phyloP scores from a whole-genome alignment of 805 yeast genomes.

The Kuraishia ogatae region DNA sequence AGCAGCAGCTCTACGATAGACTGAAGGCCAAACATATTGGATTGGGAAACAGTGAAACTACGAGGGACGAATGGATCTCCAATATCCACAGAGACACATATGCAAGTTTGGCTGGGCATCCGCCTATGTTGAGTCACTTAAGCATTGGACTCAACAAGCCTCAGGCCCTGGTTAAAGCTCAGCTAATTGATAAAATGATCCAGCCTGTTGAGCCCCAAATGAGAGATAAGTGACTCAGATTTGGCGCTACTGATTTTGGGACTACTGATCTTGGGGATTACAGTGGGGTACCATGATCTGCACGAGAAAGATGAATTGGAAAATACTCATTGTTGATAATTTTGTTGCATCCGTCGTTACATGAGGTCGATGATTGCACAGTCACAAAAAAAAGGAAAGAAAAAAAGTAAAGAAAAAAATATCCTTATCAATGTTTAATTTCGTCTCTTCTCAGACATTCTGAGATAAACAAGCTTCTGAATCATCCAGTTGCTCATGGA shows the following conservation, averaged over 20 bases:
- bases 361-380: background rate
- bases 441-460: too few relatives aligned
- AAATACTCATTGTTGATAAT: background rate
- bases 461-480: background rate
- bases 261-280: too few relatives aligned
- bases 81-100: slow-evolving; percentile 63
- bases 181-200: slow-evolving; percentile 30
- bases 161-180: slow-evolving; percentile 18
- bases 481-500: background rate
- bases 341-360: background rate
- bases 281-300: too few relatives aligned
- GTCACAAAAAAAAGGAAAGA: too few relatives aligned
- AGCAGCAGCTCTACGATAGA: slow-evolving; percentile 45
- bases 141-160: slow-evolving; percentile 45
- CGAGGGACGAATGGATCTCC: slow-evolving; percentile 58
- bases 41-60: slow-evolving; percentile 66
- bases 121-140: slow-evolving; percentile 41
- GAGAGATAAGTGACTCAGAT: background rate
- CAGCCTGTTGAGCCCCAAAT: slow-evolving; percentile 4
- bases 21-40: slow-evolving; percentile 62
- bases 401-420: too few relatives aligned
- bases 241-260: too few relatives aligned
- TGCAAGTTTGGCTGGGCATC: slow-evolving; percentile 53
- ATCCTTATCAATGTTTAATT: background rate
- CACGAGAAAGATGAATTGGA: background rate